Evolutionary conservation across 176 grass and related monocot genomes (phyloP), one percentile per base, ranked within the genome.

Genomic region (Lolium rigidum): DNA sequence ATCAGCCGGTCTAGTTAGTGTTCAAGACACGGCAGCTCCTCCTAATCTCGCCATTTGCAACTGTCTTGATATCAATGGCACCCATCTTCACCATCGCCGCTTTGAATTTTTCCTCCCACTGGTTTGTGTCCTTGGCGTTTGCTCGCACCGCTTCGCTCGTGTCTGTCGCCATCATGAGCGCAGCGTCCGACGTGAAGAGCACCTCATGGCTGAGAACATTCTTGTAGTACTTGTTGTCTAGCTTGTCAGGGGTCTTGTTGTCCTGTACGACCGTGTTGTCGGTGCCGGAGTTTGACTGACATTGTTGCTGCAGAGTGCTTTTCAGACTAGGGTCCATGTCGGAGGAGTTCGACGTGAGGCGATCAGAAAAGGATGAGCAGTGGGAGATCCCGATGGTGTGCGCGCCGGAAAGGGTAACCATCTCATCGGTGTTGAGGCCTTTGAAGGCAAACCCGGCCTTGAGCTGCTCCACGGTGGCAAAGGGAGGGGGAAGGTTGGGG

Each of bases 161-260:
- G 15, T 72, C 43, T 0, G 11, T 0, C 1, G 58, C 68, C 28
- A 16, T 24, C 80, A 80, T 15, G 65, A 92, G 84, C 44, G 65
- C 41, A 1, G 68, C 74, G 74, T 94, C 92, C 0, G 86, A 94
- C 1, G 13, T 26, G 71, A 94, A 89, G 6, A 94, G 60, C 16
- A 69, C 86, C 25, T 44, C 18, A 0, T 31, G 31, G 22, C 16
- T 44, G 4, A 57, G 7, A 56, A 94, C n/a, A 28, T 87, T 89
- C 61, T 48, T 24, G 80, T 89, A 94, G 83, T 94, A 94, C 74
- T 89, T 38, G 35, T 20, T 86, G 84, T 94, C 89, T 7, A 91
- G 31, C 1, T 31, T 31, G 28, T 31, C 28, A 31, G 28, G 28
- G 28, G 28, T 31, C 28, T 31, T 31, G 28, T 31, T 31, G 28